These are phyloP conservation scores for Suillus subluteus DNA, from an alignment of 768 basidiomycete genomes.

Conservation along the genomic window DNA sequence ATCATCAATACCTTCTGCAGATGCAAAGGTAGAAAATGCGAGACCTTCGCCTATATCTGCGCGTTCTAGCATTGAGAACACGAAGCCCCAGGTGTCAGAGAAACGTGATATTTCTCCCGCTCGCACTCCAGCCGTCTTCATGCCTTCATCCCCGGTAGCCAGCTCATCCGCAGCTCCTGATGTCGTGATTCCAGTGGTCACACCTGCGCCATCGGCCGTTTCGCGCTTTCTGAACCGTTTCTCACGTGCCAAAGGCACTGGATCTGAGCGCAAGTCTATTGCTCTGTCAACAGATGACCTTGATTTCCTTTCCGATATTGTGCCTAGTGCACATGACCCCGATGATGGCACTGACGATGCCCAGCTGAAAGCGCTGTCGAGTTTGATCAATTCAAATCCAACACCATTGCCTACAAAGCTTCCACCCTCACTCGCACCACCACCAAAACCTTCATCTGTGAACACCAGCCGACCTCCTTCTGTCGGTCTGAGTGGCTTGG, in stretches of 20 bases:
- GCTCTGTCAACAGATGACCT: constrained; percentile 81
- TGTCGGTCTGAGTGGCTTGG: constrained; percentile 9
- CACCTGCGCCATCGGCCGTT: constrained; percentile 64
- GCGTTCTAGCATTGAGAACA: constrained; percentile 36
- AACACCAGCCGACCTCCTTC: constrained; percentile 19
- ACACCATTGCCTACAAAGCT: constrained; percentile 45
- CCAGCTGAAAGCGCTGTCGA: constrained; percentile 42
- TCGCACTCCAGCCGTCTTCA: constrained; percentile 7
- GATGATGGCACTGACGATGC: constrained; percentile 36
- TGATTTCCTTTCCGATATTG: constrained; percentile 75
- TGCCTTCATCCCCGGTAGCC: constrained; percentile 9
- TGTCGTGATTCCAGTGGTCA: constrained; percentile 5
- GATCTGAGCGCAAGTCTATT: constrained; percentile 53
- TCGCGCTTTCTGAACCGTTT: constrained; percentile 85
- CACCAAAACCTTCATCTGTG: constrained; percentile 29
- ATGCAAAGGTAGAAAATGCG: constrained; percentile 23
- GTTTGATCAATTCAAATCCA: constrained; percentile 44
- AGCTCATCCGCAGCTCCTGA: constrained; percentile 16
- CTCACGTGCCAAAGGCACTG: constrained; percentile 48
- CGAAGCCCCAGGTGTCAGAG: constrained; percentile 17
- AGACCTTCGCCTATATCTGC: constrained; percentile 24
- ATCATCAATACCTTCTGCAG: constrained; percentile 24
- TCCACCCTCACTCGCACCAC: constrained; percentile 50
- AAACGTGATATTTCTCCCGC: constrained; percentile 23
- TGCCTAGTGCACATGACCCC: constrained; percentile 55